phyloP scores from a whole-genome alignment of 768 basidiomycete species.

The Phylloporus arenicola region DNA sequence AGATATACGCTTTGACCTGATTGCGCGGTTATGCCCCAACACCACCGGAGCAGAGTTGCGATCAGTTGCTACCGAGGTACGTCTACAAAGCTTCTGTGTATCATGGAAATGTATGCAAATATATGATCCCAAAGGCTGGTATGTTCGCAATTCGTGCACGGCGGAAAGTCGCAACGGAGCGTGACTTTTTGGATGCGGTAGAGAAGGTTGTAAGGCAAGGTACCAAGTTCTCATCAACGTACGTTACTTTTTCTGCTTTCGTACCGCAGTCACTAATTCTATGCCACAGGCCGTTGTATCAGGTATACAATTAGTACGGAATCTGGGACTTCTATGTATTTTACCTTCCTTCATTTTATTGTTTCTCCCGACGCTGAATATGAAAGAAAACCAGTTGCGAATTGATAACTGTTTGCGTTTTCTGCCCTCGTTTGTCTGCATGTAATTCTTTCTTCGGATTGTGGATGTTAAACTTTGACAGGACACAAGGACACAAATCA shows the following conservation, averaged over 20 bases:
- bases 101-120: slow-evolving; percentile 77
- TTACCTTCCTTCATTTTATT: neutral
- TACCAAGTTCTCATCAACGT: slow-evolving; percentile 97
- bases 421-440: neutral
- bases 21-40: slow-evolving; percentile 94
- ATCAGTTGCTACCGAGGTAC: slow-evolving; percentile 92
- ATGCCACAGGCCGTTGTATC: slow-evolving; percentile 68
- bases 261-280: slow-evolving; percentile 2
- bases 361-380: neutral
- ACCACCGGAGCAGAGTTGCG: slow-evolving; percentile 98
- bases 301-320: slow-evolving; percentile 79
- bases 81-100: slow-evolving; percentile 9
- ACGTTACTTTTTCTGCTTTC: slow-evolving; percentile 28
- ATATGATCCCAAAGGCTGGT: slow-evolving; percentile 80
- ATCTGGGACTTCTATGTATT: slow-evolving; percentile 17
- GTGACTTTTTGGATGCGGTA: slow-evolving; percentile 95
- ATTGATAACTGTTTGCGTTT: neutral
- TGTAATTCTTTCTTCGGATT: neutral
- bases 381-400: neutral
- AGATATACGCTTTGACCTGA: slow-evolving; percentile 95
- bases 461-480: neutral
- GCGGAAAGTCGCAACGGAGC: slow-evolving; percentile 94
- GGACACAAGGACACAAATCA: no score
- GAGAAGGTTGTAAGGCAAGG: slow-evolving; percentile 98
- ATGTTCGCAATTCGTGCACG: slow-evolving; percentile 99